Conservation (phyloP, 202 grass and related monocot species). For the Eragrostis tef region DNA sequence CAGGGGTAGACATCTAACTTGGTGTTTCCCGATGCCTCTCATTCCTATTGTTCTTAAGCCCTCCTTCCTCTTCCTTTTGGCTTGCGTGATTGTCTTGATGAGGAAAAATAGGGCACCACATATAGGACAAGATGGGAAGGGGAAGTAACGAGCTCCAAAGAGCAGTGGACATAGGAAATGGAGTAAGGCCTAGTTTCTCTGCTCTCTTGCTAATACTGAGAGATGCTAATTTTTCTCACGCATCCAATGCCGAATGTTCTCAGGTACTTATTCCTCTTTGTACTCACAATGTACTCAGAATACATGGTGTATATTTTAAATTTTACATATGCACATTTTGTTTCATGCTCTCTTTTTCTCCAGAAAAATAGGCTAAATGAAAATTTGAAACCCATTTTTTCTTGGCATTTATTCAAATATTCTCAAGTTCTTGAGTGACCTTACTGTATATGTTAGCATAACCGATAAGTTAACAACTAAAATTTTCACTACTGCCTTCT, state of each 20-base stretch:
- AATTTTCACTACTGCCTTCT: background rate
- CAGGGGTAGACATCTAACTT: background rate
- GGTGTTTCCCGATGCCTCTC: slow-evolving; percentile 42
- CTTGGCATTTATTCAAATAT: too few species aligned
- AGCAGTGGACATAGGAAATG: too few species aligned
- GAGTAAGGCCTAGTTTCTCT: too few species aligned
- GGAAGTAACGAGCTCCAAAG: background rate
- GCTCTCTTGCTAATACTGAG: too few species aligned
- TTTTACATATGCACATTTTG: background rate
- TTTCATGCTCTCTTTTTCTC: background rate
- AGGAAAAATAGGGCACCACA: background rate
- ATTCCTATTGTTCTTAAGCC: slow-evolving; percentile 47
- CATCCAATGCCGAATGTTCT: background rate
- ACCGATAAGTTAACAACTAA: background rate
- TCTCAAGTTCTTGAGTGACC: too few species aligned
- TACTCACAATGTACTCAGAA: background rate
- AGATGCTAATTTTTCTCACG: too few species aligned
- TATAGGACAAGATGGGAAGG: background rate
- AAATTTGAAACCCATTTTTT: background rate
- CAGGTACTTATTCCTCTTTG: background rate
- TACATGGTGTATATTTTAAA: too few species aligned
- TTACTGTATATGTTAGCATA: background rate
- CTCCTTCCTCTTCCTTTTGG: slow-evolving; percentile 45
- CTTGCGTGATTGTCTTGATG: background rate
- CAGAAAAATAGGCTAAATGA: background rate